A percentile compares a stretch with the other conserved stretches of the same genome.
Evolutionary conservation across 164 flowering plant species (phyloP).

Genomic region (Aristolochia contorta): DNA sequence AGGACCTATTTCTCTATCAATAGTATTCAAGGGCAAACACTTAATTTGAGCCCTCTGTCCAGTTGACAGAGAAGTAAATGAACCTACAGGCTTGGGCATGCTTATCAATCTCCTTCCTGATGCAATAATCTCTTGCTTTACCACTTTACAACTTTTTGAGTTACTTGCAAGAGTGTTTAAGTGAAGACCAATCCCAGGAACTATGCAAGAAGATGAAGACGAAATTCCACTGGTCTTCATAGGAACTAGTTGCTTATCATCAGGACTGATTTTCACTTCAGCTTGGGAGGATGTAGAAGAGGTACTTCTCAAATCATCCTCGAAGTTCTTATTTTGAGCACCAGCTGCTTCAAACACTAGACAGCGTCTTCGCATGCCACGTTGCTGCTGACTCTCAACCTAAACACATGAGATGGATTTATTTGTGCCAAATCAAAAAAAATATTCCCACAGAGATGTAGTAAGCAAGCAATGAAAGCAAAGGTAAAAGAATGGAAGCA

Average conservation of each 20-base stretch:
- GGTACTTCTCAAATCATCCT: slow-evolving; percentile 25
- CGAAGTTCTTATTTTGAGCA: slow-evolving; percentile 38
- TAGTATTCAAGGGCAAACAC: slow-evolving; percentile 19
- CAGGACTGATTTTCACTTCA: slow-evolving; percentile 28
- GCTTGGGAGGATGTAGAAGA: slow-evolving; percentile 24
- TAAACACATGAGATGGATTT: slow-evolving; percentile 8
- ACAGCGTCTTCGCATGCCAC: slow-evolving; percentile 85
- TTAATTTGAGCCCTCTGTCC: slow-evolving; percentile 27
- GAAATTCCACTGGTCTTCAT: slow-evolving; percentile 20
- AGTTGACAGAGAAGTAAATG: slow-evolving; percentile 22
- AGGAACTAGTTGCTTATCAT: slow-evolving; percentile 34
- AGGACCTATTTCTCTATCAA: slow-evolving; percentile 27
- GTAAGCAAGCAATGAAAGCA: background rate
- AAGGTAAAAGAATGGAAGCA: too few species aligned
- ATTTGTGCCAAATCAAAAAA: background rate
- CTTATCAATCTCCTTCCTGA: slow-evolving; percentile 31
- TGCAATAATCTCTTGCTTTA: slow-evolving; percentile 32
- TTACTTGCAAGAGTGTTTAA: slow-evolving; percentile 69
- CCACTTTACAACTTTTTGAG: slow-evolving; percentile 33
- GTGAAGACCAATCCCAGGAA: slow-evolving; percentile 92
- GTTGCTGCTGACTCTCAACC: slow-evolving; percentile 37
- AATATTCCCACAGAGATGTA: background rate
- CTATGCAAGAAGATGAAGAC: slow-evolving; percentile 39
- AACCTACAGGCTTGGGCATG: slow-evolving; percentile 26
- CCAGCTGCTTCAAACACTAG: slow-evolving; percentile 65